These are phyloP conservation scores for Fusarium secorum DNA, from an alignment of 2,329 filamentous ascomycete genomes.

Conservation along the genomic window DNA sequence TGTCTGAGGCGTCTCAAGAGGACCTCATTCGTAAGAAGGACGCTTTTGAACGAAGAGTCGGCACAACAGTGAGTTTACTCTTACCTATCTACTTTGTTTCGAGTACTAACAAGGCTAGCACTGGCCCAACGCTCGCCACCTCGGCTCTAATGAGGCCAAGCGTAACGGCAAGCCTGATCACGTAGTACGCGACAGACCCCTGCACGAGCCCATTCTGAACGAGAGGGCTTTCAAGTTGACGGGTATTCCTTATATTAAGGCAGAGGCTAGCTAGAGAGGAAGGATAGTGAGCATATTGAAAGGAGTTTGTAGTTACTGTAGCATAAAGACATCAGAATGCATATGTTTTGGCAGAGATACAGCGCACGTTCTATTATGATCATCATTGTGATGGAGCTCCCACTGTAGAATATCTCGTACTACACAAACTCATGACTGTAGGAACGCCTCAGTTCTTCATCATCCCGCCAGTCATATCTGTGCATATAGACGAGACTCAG, in stretches of 20 bases:
- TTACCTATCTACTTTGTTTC: background rate
- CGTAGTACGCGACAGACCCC: constrained; percentile 19
- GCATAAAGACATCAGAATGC: background rate
- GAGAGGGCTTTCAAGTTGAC: constrained; percentile 38
- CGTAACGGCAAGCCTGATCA: constrained; percentile 34
- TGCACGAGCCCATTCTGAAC: constrained; percentile 25
- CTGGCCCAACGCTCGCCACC: constrained; percentile 48
- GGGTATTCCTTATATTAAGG: constrained; percentile 36
- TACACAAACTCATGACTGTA: too few species aligned
- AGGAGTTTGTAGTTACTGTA: background rate
- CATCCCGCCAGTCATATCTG: too few species aligned
- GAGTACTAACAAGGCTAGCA: background rate
- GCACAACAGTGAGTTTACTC: constrained; percentile 46
- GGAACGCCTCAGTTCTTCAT: too few species aligned
- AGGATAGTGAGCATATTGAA: too few species aligned
- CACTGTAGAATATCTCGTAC: too few species aligned
- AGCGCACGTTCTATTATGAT: background rate
- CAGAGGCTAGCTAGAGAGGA: background rate
- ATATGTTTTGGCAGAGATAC: background rate
- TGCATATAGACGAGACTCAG: accelerated
- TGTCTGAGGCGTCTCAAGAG: constrained; percentile 39
- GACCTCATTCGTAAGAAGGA: constrained; percentile 52
- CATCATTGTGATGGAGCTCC: background rate
- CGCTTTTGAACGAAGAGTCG: constrained; percentile 48
- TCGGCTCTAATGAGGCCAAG: constrained; percentile 27